Percentiles rank a stretch among this genome's conserved stretches.
These are phyloP conservation scores for Euptelea pleiosperma DNA, from an alignment of 164 flowering plant species.

Conservation along the genomic window DNA sequence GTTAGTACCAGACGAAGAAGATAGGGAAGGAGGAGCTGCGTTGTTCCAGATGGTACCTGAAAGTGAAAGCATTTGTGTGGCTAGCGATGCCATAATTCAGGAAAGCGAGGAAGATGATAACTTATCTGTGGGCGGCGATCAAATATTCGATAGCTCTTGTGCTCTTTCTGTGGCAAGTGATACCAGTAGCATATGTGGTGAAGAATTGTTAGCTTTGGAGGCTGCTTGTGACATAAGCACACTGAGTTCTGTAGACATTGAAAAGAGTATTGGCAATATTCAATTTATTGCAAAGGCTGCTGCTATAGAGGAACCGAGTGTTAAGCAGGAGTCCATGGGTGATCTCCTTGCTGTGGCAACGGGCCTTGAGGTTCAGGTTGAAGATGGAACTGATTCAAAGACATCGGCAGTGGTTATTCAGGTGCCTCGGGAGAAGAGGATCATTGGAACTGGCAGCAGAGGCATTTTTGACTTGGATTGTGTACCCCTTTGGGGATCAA, in stretches of 20 bases:
- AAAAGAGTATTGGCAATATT: slow-evolving; percentile 33
- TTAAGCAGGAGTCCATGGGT: slow-evolving; percentile 22
- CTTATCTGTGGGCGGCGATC: slow-evolving; percentile 52
- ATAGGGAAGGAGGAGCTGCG: slow-evolving; percentile 21
- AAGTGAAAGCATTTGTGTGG: slow-evolving; percentile 29
- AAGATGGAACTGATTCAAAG: slow-evolving; percentile 31
- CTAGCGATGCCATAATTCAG: slow-evolving; percentile 22
- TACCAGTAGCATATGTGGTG: slow-evolving; percentile 62
- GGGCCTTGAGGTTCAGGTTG: slow-evolving; percentile 42
- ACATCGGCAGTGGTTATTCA: slow-evolving; percentile 39
- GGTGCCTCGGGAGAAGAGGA: slow-evolving; percentile 34
- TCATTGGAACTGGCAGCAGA: slow-evolving; percentile 31
- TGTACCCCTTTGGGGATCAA: slow-evolving; percentile 75
- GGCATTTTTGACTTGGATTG: slow-evolving; percentile 60
- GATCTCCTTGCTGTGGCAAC: slow-evolving; percentile 32
- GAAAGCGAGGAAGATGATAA: slow-evolving; percentile 64
- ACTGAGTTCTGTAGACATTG: slow-evolving; percentile 31
- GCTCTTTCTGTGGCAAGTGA: slow-evolving; percentile 68
- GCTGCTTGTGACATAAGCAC: slow-evolving; percentile 30
- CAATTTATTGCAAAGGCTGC: slow-evolving; percentile 34
- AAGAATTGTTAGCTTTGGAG: slow-evolving; percentile 48
- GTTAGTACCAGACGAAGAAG: slow-evolving; percentile 4
- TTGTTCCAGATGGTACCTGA: slow-evolving; percentile 33
- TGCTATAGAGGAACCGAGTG: slow-evolving; percentile 26
- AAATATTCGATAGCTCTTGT: slow-evolving; percentile 49